A percentile compares a stretch with the other conserved stretches of the same genome.
These are phyloP conservation scores for Podaxis rugospora DNA, from an alignment of 768 basidiomycete species.

Conservation along the genomic window DNA sequence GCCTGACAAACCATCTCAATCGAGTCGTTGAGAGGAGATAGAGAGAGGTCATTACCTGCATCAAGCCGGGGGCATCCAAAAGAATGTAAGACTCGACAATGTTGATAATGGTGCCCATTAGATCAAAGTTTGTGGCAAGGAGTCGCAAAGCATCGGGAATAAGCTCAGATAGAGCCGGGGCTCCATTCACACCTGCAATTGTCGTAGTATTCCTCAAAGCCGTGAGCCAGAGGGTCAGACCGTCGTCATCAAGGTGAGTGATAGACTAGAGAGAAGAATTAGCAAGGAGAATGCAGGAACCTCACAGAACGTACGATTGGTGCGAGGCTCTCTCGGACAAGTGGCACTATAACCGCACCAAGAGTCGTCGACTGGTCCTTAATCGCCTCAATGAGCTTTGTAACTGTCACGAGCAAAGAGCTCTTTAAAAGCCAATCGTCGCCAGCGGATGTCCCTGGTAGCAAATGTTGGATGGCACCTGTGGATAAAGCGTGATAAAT, in stretches of 20 bases:
- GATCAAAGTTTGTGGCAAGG: conserved; percentile 65
- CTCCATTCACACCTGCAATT: conserved; percentile 42
- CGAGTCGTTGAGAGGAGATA: background rate
- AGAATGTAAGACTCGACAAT: conserved; percentile 79
- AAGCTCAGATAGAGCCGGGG: conserved; percentile 53
- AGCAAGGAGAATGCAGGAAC: conserved; percentile 7
- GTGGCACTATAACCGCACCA: conserved; percentile 50
- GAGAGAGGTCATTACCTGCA: conserved; percentile 46
- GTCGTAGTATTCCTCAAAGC: conserved; percentile 62
- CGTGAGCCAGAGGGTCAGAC: conserved; percentile 67
- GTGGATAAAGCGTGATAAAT: background rate
- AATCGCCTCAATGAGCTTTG: conserved; percentile 67
- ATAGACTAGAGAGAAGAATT: conserved; percentile 39
- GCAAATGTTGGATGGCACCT: conserved; percentile 2
- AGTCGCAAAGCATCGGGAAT: conserved; percentile 61
- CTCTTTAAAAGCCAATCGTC: conserved; percentile 71
- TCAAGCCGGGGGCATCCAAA: conserved; percentile 55
- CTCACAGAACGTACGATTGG: conserved; percentile 38
- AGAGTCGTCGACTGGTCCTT: conserved; percentile 57
- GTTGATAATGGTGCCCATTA: conserved; percentile 61
- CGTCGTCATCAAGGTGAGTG: conserved; percentile 76
- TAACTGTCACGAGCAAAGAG: conserved; percentile 64
- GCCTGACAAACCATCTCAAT: conserved; percentile 30
- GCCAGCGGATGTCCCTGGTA: conserved; percentile 61
- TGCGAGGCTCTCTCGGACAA: conserved; percentile 62